Evolutionary conservation across 345 rosid species (phyloP), one percentile per base, ranked within the genome.

Genomic region (Eutrema heterophyllum): DNA sequence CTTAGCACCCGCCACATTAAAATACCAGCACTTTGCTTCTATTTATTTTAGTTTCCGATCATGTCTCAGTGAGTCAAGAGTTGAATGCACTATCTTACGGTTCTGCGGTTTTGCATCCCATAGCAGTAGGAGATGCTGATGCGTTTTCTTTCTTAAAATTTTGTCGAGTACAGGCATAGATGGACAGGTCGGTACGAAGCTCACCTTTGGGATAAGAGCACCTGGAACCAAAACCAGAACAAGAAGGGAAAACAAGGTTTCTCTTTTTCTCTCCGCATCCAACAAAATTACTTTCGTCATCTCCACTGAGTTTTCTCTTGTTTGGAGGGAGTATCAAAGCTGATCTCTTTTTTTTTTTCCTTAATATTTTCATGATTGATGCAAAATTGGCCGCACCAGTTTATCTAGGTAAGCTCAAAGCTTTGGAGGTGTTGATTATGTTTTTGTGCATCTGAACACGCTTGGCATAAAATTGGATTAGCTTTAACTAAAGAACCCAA

Each of bases 171-270:
- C 55, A 95, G 99, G 84, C 99, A 95, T 87, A 80, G 99, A 81
- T 95, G 99, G 99, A 95, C 99, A 45, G 99, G 97, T 78, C 91
- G 98, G 18, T 94, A 91, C 73, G 98, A 94, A 87, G 99, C 99
- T 85, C 99, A 95, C 56, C 97, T 95, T 68, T 95, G 99, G 99
- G 99, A 95, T 83, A 95, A 95, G 80, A 95, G 84, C 71, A 92
- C 99, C 2, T 95, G 97, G 99, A 95, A 95, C 81, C 97, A 95
- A 75, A 95, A 90, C 78, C 99, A 95, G 84, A 95, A 95, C 76
- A 95, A 95, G 84, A 95, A 95, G 75, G 97, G 97, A 64, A 95
- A 95, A 86, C 99, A 95, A 90, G 99, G 98, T 91, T 64, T 61
- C 39, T 53, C 33, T 29, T 73, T 55, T 71, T 63, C 36, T 56